A percentile compares a stretch with the other conserved stretches of the same genome.
Conservation (phyloP, 2,329 filamentous ascomycete genomes). For the Aspergillus sp. region DNA sequence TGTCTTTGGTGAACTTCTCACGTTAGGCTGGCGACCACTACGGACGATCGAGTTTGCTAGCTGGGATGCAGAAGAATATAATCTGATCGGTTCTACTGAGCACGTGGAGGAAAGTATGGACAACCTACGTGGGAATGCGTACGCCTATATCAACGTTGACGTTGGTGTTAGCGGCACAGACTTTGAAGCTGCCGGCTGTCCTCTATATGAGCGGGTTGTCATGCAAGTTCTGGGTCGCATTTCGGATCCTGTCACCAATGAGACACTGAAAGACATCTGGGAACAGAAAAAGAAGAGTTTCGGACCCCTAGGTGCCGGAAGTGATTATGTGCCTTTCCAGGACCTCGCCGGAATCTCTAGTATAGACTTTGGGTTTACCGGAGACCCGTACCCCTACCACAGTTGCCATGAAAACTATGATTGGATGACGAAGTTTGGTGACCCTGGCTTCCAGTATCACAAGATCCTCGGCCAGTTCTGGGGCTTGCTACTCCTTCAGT, state of each 20-base stretch:
- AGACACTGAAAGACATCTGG: slow-evolving; percentile 75
- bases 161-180: slow-evolving; percentile 72
- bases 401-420: slow-evolving; percentile 89
- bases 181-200: slow-evolving; percentile 78
- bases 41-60: slow-evolving; percentile 97
- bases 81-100: slow-evolving; percentile 90
- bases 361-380: slow-evolving; percentile 78
- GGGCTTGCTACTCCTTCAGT: slow-evolving; percentile 78
- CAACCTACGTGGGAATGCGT: slow-evolving; percentile 68
- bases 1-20: slow-evolving; percentile 75
- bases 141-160: slow-evolving; percentile 91
- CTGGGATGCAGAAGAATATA: slow-evolving; percentile 94
- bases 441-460: slow-evolving; percentile 83
- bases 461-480: slow-evolving; percentile 74
- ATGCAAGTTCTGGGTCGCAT: slow-evolving; percentile 73
- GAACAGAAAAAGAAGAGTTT: slow-evolving; percentile 60
- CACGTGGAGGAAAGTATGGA: slow-evolving; percentile 85
- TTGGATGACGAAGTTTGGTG: slow-evolving; percentile 77
- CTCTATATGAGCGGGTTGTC: slow-evolving; percentile 72
- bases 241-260: slow-evolving; percentile 68
- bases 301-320: slow-evolving; percentile 68
- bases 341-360: slow-evolving; percentile 86
- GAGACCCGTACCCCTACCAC: slow-evolving; percentile 67
- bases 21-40: slow-evolving; percentile 81
- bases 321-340: slow-evolving; percentile 89